A percentile compares a stretch with the other conserved stretches of the same genome.
Evolutionary conservation across 2,329 filamentous ascomycete genomes (phyloP).

Genomic region (Ophiostoma triangulosporum): DNA sequence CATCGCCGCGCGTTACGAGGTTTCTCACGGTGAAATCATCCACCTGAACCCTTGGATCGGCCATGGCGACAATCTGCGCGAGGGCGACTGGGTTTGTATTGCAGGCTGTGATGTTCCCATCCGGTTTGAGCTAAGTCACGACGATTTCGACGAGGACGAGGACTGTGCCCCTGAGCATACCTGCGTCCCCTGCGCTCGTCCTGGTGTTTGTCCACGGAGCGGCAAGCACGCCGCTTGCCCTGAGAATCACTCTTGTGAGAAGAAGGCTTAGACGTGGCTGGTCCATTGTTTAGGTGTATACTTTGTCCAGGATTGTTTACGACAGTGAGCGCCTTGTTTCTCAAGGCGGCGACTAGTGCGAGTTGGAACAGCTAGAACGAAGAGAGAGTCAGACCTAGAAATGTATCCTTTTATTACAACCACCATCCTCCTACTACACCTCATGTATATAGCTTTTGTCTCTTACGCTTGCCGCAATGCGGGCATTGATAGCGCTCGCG

Average conservation of each 20-base stretch:
- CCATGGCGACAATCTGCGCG: background rate
- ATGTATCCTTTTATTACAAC: background rate
- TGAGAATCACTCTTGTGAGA: slow-evolving; percentile 7
- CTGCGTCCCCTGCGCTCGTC: slow-evolving; percentile 9
- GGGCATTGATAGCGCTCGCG: background rate
- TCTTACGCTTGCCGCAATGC: background rate
- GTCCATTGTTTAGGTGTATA: background rate
- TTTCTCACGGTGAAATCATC: background rate
- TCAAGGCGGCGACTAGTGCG: too few relatives aligned
- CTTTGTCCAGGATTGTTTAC: background rate
- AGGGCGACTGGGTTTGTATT: slow-evolving; percentile 7
- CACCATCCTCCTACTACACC: background rate
- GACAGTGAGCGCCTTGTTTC: background rate
- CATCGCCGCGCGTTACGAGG: slow-evolving; percentile 1
- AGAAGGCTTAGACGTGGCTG: background rate
- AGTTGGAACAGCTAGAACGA: background rate
- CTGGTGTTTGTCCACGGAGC: slow-evolving; percentile 5
- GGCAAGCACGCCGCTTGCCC: slow-evolving; percentile 9
- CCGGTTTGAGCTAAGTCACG: background rate
- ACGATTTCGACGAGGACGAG: slow-evolving; percentile 9
- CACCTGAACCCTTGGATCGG: slow-evolving; percentile 7
- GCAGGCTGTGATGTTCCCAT: slow-evolving; percentile 4
- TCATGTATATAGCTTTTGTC: background rate
- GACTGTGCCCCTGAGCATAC: slow-evolving; percentile 21
- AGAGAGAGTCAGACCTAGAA: background rate